Conservation (phyloP, 441 rosid species). For the Lepidium campestre region DNA sequence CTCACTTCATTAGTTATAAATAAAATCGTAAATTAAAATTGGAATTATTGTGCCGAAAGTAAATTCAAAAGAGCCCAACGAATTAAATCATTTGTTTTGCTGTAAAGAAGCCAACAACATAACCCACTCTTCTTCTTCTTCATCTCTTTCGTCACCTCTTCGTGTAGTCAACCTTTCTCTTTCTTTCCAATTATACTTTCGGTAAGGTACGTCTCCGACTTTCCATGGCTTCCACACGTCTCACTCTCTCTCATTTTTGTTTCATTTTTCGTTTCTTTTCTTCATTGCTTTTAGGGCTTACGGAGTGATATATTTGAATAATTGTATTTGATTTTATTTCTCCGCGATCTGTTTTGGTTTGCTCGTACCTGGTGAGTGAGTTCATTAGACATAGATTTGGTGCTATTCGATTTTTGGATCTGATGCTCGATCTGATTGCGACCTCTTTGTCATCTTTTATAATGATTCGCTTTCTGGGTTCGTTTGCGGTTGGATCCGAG, state of each 20-base stretch:
- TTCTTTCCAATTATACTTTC: constrained; percentile 31
- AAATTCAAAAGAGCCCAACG: neutral
- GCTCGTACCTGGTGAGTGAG: constrained; percentile 9
- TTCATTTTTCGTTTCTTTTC: neutral
- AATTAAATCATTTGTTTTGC: neutral
- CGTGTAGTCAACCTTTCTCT: constrained; percentile 18
- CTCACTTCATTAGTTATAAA: neutral
- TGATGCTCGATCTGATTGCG: neutral
- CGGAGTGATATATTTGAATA: neutral
- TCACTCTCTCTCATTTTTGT: neutral
- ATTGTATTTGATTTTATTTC: neutral
- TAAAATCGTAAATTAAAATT: neutral
- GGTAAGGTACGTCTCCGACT: constrained; percentile 46
- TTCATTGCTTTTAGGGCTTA: neutral
- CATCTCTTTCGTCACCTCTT: neutral
- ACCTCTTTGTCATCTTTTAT: neutral
- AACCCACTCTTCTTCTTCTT: constrained; percentile 26
- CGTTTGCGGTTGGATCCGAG: neutral
- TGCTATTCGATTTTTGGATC: neutral
- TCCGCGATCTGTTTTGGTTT: neutral
- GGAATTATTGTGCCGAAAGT: neutral
- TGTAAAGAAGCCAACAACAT: constrained; percentile 9
- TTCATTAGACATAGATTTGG: neutral
- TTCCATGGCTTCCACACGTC: constrained; percentile 71
- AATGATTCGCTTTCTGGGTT: neutral